Conservation (phyloP, 768 basidiomycete species). For the Tubosaeta sp. region DNA sequence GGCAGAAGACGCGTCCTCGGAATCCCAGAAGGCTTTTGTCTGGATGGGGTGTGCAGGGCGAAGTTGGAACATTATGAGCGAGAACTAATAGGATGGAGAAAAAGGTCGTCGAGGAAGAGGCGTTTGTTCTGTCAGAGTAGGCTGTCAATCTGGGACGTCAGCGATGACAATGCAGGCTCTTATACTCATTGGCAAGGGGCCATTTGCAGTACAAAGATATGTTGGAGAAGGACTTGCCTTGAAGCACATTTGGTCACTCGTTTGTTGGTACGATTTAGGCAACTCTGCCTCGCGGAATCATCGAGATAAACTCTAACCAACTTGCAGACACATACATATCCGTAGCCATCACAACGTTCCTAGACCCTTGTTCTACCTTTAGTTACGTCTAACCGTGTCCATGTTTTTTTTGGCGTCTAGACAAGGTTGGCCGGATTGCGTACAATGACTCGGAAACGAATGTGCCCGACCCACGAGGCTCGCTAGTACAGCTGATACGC, state of each 20-base stretch:
- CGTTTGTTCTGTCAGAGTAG: conserved; percentile 11
- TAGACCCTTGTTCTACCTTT: conserved; percentile 29
- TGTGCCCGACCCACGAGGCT: conserved; percentile 16
- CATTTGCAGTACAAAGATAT: conserved; percentile 34
- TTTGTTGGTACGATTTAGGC: conserved; percentile 32
- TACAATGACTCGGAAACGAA: conserved; percentile 16
- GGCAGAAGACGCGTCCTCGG: conserved; percentile 25
- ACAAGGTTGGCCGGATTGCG: conserved; percentile 13
- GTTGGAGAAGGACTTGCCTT: conserved; percentile 24
- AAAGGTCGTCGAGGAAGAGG: conserved; percentile 18
- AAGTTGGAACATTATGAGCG: conserved; percentile 32
- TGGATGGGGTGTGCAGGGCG: conserved; percentile 33
- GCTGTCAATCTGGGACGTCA: conserved; percentile 15
- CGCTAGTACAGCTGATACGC: conserved; percentile 19
- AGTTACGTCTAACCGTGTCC: conserved; percentile 4
- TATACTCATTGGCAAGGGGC: conserved; percentile 25
- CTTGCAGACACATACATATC: conserved; percentile 7
- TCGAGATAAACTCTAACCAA: conserved; percentile 19
- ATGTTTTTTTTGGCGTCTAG: conserved; percentile 5
- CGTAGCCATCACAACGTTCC: conserved; percentile 30
- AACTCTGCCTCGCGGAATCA: conserved; percentile 18
- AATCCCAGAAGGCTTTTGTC: conserved; percentile 35
- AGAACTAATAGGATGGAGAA: conserved; percentile 16
- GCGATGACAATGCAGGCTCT: conserved; percentile 18
- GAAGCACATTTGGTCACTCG: conserved; percentile 31